Evolutionary conservation across 2,329 filamentous ascomycete genomes (phyloP).

Genomic region (Fusarium longipes): DNA sequence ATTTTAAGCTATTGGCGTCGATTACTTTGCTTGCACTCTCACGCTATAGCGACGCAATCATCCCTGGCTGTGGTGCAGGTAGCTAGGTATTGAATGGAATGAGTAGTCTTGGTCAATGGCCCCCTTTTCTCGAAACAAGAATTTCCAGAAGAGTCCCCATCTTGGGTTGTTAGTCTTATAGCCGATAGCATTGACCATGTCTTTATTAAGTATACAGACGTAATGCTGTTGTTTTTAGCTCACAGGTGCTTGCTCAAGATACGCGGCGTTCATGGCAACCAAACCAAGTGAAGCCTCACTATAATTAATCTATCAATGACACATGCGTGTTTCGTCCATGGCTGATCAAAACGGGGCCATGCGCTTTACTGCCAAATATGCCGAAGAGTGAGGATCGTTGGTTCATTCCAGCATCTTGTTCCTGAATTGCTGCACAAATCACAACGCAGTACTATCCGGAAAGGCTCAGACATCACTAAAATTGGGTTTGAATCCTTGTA

Average conservation of each 20-base stretch:
- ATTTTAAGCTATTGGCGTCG: neutral
- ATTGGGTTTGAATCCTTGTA: slow-evolving; percentile 20
- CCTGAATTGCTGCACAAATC: slow-evolving; percentile 33
- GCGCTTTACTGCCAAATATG: slow-evolving; percentile 17
- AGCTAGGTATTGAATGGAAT: slow-evolving; percentile 1
- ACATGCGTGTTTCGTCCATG: slow-evolving; percentile 33
- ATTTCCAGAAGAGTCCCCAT: slow-evolving; percentile 30
- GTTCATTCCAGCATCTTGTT: slow-evolving; percentile 37
- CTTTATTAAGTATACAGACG: slow-evolving; percentile 31
- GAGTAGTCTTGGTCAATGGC: neutral
- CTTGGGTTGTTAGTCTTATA: slow-evolving; percentile 10
- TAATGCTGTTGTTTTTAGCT: slow-evolving; percentile 35
- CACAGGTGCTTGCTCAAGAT: slow-evolving; percentile 23
- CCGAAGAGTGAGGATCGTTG: slow-evolving; percentile 31
- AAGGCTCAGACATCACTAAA: slow-evolving; percentile 3
- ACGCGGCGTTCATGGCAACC: slow-evolving; percentile 29
- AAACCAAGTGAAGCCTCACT: slow-evolving; percentile 8
- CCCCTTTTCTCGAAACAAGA: slow-evolving; percentile 16
- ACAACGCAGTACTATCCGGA: slow-evolving; percentile 4
- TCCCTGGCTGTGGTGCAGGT: slow-evolving; percentile 32
- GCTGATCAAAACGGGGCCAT: slow-evolving; percentile 39
- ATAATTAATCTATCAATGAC: slow-evolving; percentile 30
- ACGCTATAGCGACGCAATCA: slow-evolving; percentile 6
- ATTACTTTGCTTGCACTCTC: neutral
- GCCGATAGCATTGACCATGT: slow-evolving; percentile 33